These are phyloP conservation scores for Talaromyces rugulosus DNA, from an alignment of 2,329 filamentous ascomycete species.

Conservation along the genomic window DNA sequence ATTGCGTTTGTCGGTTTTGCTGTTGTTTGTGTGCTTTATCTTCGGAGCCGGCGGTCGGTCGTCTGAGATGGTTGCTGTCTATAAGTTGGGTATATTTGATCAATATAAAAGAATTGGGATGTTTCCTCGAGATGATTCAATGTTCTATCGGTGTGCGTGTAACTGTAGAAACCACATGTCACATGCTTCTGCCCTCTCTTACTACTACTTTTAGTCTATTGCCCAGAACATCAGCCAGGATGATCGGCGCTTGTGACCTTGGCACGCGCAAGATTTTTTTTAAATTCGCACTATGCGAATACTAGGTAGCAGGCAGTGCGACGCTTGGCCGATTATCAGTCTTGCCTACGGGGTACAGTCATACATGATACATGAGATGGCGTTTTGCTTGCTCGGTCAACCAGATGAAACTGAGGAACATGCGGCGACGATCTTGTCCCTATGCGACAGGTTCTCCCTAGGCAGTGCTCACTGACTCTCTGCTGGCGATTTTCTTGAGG, in stretches of 20 bases:
- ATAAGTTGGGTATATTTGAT: slow-evolving; percentile 15
- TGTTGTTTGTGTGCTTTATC: slow-evolving; percentile 15
- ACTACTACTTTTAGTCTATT: not conserved
- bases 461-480: not conserved
- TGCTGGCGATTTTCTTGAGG: not conserved
- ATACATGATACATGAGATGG: not conserved
- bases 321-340: not conserved
- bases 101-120: slow-evolving; percentile 14
- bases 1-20: slow-evolving; percentile 18
- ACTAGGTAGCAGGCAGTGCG: not conserved
- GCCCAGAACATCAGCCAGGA: not conserved
- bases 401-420: not conserved
- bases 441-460: not conserved
- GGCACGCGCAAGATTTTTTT: not conserved
- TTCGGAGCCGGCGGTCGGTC: slow-evolving; percentile 5
- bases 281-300: not conserved
- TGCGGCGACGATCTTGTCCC: not conserved
- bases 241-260: not conserved
- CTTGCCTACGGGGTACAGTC: not conserved
- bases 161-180: not conserved
- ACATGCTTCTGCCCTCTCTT: not conserved
- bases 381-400: not conserved
- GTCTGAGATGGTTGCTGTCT: slow-evolving; percentile 7
- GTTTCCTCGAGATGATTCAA: not conserved
- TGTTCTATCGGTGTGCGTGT: not conserved